A percentile compares a stretch with the other conserved stretches of the same genome.
phyloP scores from a whole-genome alignment of 192 early-diverging fungal genomes.

The Backusella macrospora region DNA sequence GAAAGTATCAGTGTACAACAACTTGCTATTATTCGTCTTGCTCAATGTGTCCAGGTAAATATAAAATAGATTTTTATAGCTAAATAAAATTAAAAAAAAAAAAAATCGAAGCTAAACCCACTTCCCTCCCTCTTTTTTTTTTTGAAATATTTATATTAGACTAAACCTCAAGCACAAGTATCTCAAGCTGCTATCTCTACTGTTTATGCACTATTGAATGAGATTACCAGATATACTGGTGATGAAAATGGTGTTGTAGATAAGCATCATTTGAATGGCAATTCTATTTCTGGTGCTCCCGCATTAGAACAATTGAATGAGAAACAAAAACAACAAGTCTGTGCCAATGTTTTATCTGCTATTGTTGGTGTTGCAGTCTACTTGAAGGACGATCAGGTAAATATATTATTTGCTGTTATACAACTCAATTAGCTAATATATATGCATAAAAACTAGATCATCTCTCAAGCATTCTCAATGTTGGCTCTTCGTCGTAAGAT shows the following conservation, averaged over 20 bases:
- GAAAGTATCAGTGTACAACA: constrained; percentile 40
- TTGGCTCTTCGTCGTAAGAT: constrained; percentile 65
- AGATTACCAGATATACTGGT: constrained; percentile 37
- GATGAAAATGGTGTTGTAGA: constrained; percentile 6
- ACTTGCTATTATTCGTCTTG: constrained; percentile 52
- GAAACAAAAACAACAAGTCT: constrained; percentile 50
- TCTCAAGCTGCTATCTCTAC: constrained; percentile 39
- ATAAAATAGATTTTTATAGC: not conserved
- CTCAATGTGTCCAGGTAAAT: constrained; percentile 51
- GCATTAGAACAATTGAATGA: constrained; percentile 37
- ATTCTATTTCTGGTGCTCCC: constrained; percentile 18
- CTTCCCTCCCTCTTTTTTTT: not conserved
- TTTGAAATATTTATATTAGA: constrained; percentile 2
- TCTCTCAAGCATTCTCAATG: constrained; percentile 63
- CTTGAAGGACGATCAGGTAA: constrained; percentile 58
- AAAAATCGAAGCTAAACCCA: too few relatives aligned
- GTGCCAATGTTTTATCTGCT: constrained; percentile 53
- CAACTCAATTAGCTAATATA: not conserved
- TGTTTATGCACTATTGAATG: constrained; percentile 42
- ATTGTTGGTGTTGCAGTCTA: constrained; percentile 58
- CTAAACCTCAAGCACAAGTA: constrained; percentile 32
- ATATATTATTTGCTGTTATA: not conserved
- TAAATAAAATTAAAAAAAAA: not conserved
- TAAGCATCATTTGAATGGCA: not conserved
- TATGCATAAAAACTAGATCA: constrained; percentile 46